Evolutionary conservation across 345 rosid species (phyloP).

Genomic region (Kernera saxatilis): DNA sequence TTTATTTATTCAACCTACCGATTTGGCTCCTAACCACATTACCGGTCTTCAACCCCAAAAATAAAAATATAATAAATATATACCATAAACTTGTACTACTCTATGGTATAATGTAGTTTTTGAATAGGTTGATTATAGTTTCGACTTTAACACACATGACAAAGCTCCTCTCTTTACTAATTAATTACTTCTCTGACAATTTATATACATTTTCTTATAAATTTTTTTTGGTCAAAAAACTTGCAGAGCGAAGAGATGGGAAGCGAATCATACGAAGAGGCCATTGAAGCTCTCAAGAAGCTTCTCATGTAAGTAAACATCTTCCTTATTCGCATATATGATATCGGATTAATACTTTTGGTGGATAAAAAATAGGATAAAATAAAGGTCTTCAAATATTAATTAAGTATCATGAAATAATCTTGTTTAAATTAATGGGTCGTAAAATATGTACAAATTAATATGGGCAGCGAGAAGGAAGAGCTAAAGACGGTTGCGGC

Average conservation of each 20-base stretch:
- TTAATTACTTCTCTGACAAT: background rate
- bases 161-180: background rate
- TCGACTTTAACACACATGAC: conserved; percentile 1
- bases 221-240: conserved; percentile 6
- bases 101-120: conserved; percentile 7
- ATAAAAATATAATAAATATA: background rate
- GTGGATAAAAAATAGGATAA: background rate
- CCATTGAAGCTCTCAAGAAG: conserved; percentile 84
- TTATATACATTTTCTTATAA: background rate
- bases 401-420: background rate
- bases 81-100: background rate
- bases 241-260: conserved; percentile 79
- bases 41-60: background rate
- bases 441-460: background rate
- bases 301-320: conserved; percentile 51
- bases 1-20: conserved; percentile 23
- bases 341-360: background rate
- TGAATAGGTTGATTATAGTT: conserved; percentile 24
- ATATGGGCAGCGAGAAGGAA: conserved; percentile 59
- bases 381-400: background rate
- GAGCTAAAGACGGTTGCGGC: conserved; percentile 71
- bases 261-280: conserved; percentile 64
- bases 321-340: background rate
- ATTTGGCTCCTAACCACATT: conserved; percentile 18
- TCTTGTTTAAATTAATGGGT: background rate